These are phyloP conservation scores for Phytopythium kandeliae DNA, from an alignment of 352 stramenopile genomes.

Conservation along the genomic window DNA sequence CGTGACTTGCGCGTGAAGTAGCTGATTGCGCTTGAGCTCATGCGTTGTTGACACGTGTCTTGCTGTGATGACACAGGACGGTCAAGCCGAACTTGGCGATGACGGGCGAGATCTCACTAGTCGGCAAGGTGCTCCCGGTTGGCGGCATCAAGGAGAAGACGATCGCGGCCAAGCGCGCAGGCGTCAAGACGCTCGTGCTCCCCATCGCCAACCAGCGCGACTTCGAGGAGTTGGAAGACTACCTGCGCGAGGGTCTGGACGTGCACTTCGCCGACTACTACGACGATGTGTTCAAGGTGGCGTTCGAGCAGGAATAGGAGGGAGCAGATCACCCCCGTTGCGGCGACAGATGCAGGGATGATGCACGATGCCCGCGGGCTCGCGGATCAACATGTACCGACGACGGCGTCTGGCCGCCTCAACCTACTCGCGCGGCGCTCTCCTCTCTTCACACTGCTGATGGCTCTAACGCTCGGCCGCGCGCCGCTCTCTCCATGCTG, in stretches of 20 bases:
- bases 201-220: slow-evolving; percentile 94
- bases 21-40: neutral
- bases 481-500: too few relatives aligned
- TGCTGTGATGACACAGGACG: slow-evolving; percentile 32
- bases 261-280: slow-evolving; percentile 98
- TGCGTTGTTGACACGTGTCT: neutral
- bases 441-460: too few relatives aligned
- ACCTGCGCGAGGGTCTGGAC: slow-evolving; percentile 94
- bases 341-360: too few relatives aligned
- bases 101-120: slow-evolving; percentile 96
- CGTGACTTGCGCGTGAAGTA: neutral
- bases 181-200: slow-evolving; percentile 93
- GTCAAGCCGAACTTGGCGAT: slow-evolving; percentile 96
- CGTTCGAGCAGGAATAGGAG: slow-evolving; percentile 66
- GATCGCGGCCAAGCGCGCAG: slow-evolving; percentile 95
- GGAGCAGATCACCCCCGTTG: neutral
- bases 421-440: too few relatives aligned
- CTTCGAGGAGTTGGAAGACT: slow-evolving; percentile 96
- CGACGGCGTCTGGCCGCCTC: too few relatives aligned
- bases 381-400: too few relatives aligned
- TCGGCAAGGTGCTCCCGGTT: slow-evolving; percentile 98
- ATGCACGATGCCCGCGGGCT: too few relatives aligned
- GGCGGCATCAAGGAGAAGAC: slow-evolving; percentile 99
- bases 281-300: slow-evolving; percentile 93
- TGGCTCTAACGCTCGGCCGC: too few relatives aligned